Evolutionary conservation across 768 basidiomycete genomes (phyloP), one percentile per base, ranked within the genome.

Genomic region (Mycena metata): DNA sequence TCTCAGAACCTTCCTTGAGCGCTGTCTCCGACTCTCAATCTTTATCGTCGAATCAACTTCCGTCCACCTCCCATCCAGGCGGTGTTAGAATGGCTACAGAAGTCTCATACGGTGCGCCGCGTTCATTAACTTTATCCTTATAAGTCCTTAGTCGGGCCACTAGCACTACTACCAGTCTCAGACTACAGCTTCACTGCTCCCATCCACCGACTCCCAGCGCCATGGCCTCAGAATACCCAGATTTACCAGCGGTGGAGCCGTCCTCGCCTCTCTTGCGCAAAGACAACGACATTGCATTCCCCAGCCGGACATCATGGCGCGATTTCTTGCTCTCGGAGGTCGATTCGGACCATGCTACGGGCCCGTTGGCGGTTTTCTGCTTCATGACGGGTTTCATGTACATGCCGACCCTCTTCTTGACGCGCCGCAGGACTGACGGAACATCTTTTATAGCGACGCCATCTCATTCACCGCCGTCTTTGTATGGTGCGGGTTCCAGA

Each of bases 401-500:
- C 73, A 84, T 64, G n/a, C n/a, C 12, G 15, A 17, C 7, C 21
- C 23, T 21, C 61, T 61, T 26, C 16, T 33, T 19, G 60, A 17
- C 30, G 59, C 42, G 35, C 45, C 23, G 42, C 35, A 23, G 35
- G 56, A 3, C 58, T 69, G 12, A n/a, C 46, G 23, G 1, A 45
- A 24, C 30, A 30, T 24, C n/a, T 54, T 43, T 30, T 54, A 39
- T 69, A 93, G 92, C 24, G 90, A 92, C 73, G 87, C 87, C 2
- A 82, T 94, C 33, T 89, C 88, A 2, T 95, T 95, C 82, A 89
- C 91, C 49, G 91, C 94, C 1, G 81, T 92, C 51, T 95, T 89
- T 77, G 88, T 95, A 16, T 95, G 94, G 92, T 91, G 90, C 76
- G 93, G 90, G 13, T 95, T 94, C 77, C 93, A 95, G 78, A 94